Base-by-base conservation (phyloP, 495 filamentous ascomycete species). In the Bombardia bombarda region DNA sequence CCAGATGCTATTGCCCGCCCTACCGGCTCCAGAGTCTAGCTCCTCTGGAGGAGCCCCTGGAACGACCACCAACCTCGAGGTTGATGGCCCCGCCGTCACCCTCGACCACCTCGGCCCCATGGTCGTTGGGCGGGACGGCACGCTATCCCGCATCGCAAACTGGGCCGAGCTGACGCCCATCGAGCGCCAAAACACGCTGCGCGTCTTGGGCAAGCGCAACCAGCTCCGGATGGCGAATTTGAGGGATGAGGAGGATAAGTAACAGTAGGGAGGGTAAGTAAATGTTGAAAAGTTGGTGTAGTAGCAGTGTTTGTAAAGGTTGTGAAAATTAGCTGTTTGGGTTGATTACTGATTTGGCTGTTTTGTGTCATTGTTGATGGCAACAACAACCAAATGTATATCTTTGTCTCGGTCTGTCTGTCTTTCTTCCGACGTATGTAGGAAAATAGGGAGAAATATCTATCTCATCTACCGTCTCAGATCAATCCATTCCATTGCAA, bases 121-220 rank as follows among this genome's bases (percentile, higher is more conserved):
- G 59, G 78, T 86, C 1, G 77, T 86, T n/a, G 80, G 80, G 50
- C 55, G 66, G 28, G 79, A 86, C 60, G 82, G 82, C 12, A 75
- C 77, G 16, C 55, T 83, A 25, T 74, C 76, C 50, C 74, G 79
- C 16, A 80, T 86, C 46, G 52, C 69, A 43, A 86, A 86, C 61
- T 86, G 82, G 82, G 65, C 58, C 22, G 63, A 78, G 50, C 83
- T 86, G 82, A 64, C 70, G 10, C 79, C 74, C 14, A 70, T 75
- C 19, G 80, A 84, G 63, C 64, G 67, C 47, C 54, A 71, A 49
- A 82, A 75, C 56, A 81, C 80, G 33, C 41, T 84, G 52, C 66
- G 80, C 26, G 60, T 84, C 16, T 48, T 86, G 47, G 72, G 74
- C 25, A 78, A 75, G 71, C 60, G 80, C 55, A 86, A 86, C 60